phyloP scores from a whole-genome alignment of 208 protist species.

The Herpetomonas muscarum region DNA sequence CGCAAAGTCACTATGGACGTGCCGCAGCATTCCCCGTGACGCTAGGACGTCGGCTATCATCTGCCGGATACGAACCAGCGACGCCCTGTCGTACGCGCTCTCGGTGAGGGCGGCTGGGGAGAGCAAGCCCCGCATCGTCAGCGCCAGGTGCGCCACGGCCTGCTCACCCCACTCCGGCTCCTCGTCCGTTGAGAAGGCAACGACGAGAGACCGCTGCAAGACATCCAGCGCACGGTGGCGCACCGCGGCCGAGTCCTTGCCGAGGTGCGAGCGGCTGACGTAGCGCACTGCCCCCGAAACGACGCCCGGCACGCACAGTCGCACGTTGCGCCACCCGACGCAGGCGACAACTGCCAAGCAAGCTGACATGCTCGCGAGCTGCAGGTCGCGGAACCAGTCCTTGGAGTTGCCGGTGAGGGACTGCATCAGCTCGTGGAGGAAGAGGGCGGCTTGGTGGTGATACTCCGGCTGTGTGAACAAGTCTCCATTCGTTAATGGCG shows the following conservation, averaged over 20 bases:
- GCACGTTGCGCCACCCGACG: constrained; percentile 49
- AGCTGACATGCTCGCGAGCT: constrained; percentile 51
- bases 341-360: constrained; percentile 53
- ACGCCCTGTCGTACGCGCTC: constrained; percentile 11
- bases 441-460: constrained; percentile 71
- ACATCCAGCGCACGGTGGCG: constrained; percentile 37
- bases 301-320: constrained; percentile 70
- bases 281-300: constrained; percentile 71
- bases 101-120: constrained; percentile 21
- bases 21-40: constrained; percentile 18
- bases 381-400: constrained; percentile 74
- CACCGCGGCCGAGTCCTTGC: constrained; percentile 64
- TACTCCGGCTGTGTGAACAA: constrained; percentile 54
- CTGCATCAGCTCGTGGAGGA: constrained; percentile 77
- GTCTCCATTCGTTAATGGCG: constrained; percentile 13
- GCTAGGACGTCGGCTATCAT: constrained; percentile 28
- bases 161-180: constrained; percentile 26
- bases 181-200: constrained; percentile 15
- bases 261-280: constrained; percentile 51
- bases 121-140: constrained; percentile 22
- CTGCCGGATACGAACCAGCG: constrained; percentile 18
- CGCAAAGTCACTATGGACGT: constrained; percentile 12
- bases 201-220: constrained; percentile 12
- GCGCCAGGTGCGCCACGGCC: constrained; percentile 24
- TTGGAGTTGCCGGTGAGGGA: constrained; percentile 65